Percentiles rank a stretch among this genome's conserved stretches.
Evolutionary conservation across 768 basidiomycete species (phyloP).

Genomic region (Suillus subalutaceus): DNA sequence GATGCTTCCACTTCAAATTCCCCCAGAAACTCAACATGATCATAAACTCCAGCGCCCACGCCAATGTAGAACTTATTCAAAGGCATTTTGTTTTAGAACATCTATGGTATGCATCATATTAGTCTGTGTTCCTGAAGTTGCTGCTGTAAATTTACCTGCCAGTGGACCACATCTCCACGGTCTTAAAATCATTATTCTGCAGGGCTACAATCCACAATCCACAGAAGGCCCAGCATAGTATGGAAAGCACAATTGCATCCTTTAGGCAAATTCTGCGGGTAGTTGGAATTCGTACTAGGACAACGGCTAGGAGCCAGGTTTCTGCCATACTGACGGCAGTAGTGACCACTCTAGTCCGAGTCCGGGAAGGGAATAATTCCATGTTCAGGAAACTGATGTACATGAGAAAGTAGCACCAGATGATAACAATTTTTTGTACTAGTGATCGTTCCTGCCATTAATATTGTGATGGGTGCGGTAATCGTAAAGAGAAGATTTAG

Average conservation of each 20-base stretch:
- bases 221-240: background rate
- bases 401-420: no score
- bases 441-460: no score
- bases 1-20: background rate
- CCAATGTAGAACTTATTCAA: background rate
- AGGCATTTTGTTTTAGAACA: background rate
- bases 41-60: background rate
- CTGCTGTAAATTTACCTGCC: background rate
- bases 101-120: background rate
- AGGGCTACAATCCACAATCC: no score
- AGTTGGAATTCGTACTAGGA: background rate
- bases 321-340: background rate
- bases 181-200: fast-evolving
- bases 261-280: background rate
- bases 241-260: background rate
- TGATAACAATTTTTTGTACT: no score
- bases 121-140: background rate
- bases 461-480: no score
- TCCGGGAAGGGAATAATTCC: background rate
- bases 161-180: background rate
- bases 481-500: no score
- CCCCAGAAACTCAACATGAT: background rate
- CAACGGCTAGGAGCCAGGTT: background rate
- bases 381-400: background rate
- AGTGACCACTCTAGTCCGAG: background rate